Percentiles rank a stretch among this genome's conserved stretches.
Conservation (phyloP, 805 yeast species). For the Myxozyma lipomycoides region DNA sequence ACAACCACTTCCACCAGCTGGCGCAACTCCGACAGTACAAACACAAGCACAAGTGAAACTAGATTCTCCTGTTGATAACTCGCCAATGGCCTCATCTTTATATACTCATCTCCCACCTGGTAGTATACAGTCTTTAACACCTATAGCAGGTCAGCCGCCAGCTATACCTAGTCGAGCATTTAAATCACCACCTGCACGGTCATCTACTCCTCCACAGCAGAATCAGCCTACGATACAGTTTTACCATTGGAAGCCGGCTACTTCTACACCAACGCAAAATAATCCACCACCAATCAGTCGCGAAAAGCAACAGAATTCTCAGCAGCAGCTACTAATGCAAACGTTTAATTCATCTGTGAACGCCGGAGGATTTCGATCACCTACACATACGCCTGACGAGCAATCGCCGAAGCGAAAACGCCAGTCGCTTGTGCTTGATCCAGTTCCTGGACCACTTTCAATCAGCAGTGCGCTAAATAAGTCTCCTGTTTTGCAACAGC, state of each 20-base stretch:
- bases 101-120: constrained; percentile 1
- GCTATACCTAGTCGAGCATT: constrained; percentile 6
- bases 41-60: background rate
- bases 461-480: too few species aligned
- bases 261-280: constrained; percentile 2
- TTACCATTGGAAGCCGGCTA: constrained; percentile 26
- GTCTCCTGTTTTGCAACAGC: constrained; percentile 3
- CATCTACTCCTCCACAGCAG: background rate
- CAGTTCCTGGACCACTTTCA: too few species aligned
- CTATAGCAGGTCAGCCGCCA: background rate
- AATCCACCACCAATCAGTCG: constrained; percentile 10
- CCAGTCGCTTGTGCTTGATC: constrained; percentile 13
- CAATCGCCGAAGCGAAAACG: constrained; percentile 23
- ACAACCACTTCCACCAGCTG: constrained; percentile 15
- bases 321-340: too few species aligned
- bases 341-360: too few species aligned
- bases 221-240: constrained; percentile 22
- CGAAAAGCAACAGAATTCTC: too few species aligned
- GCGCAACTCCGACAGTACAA: constrained; percentile 8
- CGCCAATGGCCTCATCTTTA: background rate
- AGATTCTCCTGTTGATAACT: constrained; percentile 12
- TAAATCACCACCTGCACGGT: constrained; percentile 14
- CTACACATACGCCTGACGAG: constrained; percentile 9
- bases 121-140: too few species aligned
- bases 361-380: too few species aligned